phyloP scores from a whole-genome alignment of 495 filamentous ascomycete genomes.

The Aspergillus sparsus region DNA sequence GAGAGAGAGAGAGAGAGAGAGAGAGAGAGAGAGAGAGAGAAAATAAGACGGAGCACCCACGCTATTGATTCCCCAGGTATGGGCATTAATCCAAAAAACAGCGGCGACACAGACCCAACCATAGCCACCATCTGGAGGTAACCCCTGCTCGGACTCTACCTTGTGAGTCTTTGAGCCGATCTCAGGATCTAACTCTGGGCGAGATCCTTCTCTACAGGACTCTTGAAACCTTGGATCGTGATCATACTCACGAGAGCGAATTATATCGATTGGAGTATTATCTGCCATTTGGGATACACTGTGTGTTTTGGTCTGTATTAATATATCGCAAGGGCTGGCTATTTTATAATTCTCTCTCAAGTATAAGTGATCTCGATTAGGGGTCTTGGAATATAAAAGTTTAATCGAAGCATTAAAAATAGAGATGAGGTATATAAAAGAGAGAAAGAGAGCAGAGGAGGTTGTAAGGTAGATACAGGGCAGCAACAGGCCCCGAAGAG shows the following conservation, averaged over 20 bases:
- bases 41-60: constrained; percentile 45
- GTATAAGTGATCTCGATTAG: too few species aligned
- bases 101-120: constrained; percentile 56
- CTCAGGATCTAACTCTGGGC: constrained; percentile 18
- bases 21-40: not conserved
- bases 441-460: not conserved
- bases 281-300: constrained; percentile 32
- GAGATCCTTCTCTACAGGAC: constrained; percentile 4
- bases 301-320: not conserved
- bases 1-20: too few species aligned
- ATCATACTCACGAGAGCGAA: constrained; percentile 34
- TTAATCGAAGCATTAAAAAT: too few species aligned
- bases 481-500: constrained; percentile 3
- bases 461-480: not conserved
- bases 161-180: constrained; percentile 7
- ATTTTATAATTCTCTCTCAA: not conserved
- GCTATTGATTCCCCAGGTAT: constrained; percentile 57
- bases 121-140: constrained; percentile 57
- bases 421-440: too few species aligned
- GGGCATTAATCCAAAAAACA: constrained; percentile 55
- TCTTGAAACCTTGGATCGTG: constrained; percentile 14
- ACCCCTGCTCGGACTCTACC: constrained; percentile 33
- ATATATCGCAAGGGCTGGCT: not conserved
- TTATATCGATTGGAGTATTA: constrained; percentile 40
- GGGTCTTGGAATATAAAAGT: too few species aligned